These are phyloP conservation scores for Castanea crenata DNA, from an alignment of 306 rosid species.

Conservation along the genomic window DNA sequence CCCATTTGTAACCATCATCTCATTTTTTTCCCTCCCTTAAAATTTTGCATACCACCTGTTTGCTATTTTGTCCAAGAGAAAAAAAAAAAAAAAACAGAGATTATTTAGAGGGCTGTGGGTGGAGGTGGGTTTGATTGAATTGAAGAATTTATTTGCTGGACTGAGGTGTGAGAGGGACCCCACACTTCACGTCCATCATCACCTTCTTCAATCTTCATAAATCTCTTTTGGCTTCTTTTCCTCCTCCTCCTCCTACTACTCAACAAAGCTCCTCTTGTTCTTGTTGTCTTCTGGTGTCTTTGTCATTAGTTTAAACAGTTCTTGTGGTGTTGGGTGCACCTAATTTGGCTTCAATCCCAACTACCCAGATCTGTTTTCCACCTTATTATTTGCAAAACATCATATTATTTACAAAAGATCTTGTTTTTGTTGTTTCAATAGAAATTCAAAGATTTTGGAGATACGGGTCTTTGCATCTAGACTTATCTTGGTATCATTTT, in stretches of 20 bases:
- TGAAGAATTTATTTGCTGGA: slow-evolving; percentile 40
- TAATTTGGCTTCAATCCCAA: slow-evolving; percentile 33
- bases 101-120: slow-evolving; percentile 28
- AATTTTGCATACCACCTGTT: slow-evolving; percentile 32
- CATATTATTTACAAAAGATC: slow-evolving; percentile 13
- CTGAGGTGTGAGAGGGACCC: slow-evolving; percentile 38
- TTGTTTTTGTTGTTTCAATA: slow-evolving; percentile 11
- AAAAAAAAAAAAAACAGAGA: not conserved
- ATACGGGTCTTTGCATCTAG: slow-evolving; percentile 51
- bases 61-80: slow-evolving; percentile 30
- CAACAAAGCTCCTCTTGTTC: slow-evolving; percentile 10
- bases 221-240: slow-evolving; percentile 27
- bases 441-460: slow-evolving; percentile 35
- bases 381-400: slow-evolving; percentile 21
- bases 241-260: slow-evolving; percentile 19
- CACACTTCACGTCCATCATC: slow-evolving; percentile 43
- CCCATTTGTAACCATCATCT: too few relatives aligned
- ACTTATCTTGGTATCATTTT: slow-evolving; percentile 28
- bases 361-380: slow-evolving; percentile 43
- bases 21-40: slow-evolving; percentile 1
- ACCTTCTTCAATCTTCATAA: slow-evolving; percentile 57
- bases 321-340: slow-evolving; percentile 46
- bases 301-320: slow-evolving; percentile 17
- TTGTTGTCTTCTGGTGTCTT: slow-evolving; percentile 28
- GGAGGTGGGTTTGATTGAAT: slow-evolving; percentile 46